Conservation (phyloP, 768 basidiomycete species). For the Amylocystis lapponica region DNA sequence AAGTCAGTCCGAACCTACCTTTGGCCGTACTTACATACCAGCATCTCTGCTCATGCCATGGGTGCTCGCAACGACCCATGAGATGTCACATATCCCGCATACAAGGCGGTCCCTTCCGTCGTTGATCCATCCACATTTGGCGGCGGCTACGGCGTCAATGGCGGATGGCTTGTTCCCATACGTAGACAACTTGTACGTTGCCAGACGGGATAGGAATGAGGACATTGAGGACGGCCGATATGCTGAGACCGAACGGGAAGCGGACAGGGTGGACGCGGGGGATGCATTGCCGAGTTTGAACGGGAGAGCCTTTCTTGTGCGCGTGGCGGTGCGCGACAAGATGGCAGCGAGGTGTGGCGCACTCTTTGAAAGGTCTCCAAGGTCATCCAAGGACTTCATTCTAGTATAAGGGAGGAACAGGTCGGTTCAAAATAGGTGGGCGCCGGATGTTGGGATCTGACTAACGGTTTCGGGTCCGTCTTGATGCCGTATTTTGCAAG, state of each 20-base stretch:
- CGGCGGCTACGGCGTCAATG: conserved; percentile 75
- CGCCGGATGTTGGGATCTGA: conserved; percentile 5
- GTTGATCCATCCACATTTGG: conserved; percentile 81
- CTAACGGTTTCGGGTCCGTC: conserved; percentile 38
- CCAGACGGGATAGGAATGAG: conserved; percentile 67
- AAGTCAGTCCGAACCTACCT: conserved; percentile 26
- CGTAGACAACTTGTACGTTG: conserved; percentile 74
- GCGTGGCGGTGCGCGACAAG: conserved; percentile 56
- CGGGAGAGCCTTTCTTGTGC: conserved; percentile 44
- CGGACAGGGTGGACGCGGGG: conserved; percentile 24
- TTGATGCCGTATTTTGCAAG: conserved; percentile 73
- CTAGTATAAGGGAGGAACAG: conserved; percentile 4
- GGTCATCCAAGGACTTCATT: conserved; percentile 14
- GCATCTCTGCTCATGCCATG: conserved; percentile 74
- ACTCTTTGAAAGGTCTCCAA: conserved; percentile 41
- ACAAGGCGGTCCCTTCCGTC: conserved; percentile 76
- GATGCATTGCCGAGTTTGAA: conserved; percentile 32
- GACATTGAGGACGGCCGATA: conserved; percentile 75
- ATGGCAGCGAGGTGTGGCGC: conserved; percentile 72
- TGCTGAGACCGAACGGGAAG: conserved; percentile 40
- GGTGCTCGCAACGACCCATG: conserved; percentile 68
- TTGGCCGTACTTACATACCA: conserved; percentile 43
- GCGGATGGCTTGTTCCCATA: conserved; percentile 72
- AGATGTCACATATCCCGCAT: conserved; percentile 63
- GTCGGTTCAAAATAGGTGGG: not conserved